A percentile compares a stretch with the other conserved stretches of the same genome.
Conservation (phyloP, 2,329 filamentous ascomycete species). For the Aspergillus sp. region DNA sequence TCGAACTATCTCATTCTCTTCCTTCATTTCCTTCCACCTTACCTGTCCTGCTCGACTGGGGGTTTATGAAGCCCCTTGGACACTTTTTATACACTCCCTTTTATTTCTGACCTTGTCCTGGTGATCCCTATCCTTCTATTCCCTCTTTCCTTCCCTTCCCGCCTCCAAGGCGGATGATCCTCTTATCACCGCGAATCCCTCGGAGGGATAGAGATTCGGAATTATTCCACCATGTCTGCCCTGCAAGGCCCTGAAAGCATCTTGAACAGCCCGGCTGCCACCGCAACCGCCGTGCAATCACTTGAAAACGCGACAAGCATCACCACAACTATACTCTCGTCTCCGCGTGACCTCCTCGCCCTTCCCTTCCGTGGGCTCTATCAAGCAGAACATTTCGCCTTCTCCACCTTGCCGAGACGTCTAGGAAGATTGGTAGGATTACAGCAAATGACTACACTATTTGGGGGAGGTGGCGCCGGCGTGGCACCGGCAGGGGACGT, state of each 20-base stretch:
- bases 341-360: constrained; percentile 33
- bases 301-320: constrained; percentile 22
- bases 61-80: neutral
- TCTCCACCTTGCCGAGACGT: constrained; percentile 35
- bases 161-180: neutral
- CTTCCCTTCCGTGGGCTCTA: constrained; percentile 39
- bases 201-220: neutral
- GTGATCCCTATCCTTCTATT: neutral
- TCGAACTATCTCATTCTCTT: too few relatives aligned
- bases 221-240: neutral
- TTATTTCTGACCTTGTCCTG: neutral
- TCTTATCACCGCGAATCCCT: neutral
- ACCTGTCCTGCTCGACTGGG: neutral
- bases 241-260: neutral
- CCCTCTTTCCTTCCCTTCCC: neutral
- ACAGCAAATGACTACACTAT: constrained; percentile 23
- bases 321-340: constrained; percentile 23
- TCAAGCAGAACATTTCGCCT: constrained; percentile 35
- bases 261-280: neutral
- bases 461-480: constrained; percentile 25
- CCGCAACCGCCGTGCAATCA: constrained; percentile 17
- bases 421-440: constrained; percentile 31
- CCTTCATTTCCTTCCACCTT: too few relatives aligned
- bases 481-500: constrained; percentile 34
- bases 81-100: neutral